A percentile compares a stretch with the other conserved stretches of the same genome.
phyloP scores from a whole-genome alignment of 2,329 filamentous ascomycete genomes.

The Cucurbitaria berberidis region DNA sequence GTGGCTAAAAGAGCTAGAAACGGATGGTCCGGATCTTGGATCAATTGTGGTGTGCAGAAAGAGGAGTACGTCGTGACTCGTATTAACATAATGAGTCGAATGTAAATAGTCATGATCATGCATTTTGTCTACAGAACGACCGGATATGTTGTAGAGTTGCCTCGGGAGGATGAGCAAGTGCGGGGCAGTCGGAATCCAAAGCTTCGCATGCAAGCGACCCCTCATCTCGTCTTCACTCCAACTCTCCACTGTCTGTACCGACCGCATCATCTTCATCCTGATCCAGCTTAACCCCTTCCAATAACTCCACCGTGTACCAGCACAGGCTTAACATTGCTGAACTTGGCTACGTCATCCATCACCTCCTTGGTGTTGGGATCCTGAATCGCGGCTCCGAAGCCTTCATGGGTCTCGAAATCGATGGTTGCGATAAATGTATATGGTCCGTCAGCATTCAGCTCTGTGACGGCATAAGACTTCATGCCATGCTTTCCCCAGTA shows the following conservation, averaged over 20 bases:
- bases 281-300: constrained; percentile 10
- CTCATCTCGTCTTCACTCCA: background rate
- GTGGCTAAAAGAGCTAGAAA: constrained; percentile 1
- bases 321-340: constrained; percentile 46
- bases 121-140: constrained; percentile 1
- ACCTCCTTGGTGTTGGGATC: constrained; percentile 40
- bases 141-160: constrained; percentile 3
- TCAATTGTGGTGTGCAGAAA: background rate
- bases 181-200: constrained; percentile 6
- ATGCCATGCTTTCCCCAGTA: constrained; percentile 52
- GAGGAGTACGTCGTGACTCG: constrained; percentile 4
- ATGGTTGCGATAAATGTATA: constrained; percentile 26
- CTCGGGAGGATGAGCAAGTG: constrained; percentile 12
- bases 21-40: background rate
- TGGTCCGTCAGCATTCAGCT: constrained; percentile 27
- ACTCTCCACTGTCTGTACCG: constrained; percentile 1
- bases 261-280: background rate
- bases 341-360: constrained; percentile 45
- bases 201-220: constrained; percentile 4
- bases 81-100: constrained; percentile 5
- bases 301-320: constrained; percentile 30
- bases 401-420: constrained; percentile 36
- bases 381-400: constrained; percentile 25
- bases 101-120: constrained; percentile 17
- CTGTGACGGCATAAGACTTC: constrained; percentile 29